phyloP scores from a whole-genome alignment of 2,329 filamentous ascomycete species.

The Colletotrichum sojae region DNA sequence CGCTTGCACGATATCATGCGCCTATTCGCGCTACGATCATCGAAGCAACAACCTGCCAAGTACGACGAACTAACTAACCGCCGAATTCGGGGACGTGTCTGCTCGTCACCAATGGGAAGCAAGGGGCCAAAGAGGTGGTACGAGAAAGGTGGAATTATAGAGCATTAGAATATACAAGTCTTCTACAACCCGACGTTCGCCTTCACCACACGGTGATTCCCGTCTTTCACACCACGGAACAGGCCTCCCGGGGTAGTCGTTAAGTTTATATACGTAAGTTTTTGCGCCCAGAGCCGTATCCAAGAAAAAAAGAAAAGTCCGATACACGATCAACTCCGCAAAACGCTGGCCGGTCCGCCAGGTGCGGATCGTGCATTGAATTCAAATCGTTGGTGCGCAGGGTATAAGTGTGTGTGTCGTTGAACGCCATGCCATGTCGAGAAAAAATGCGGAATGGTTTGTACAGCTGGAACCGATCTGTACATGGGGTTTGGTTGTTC shows the following conservation, averaged over 20 bases:
- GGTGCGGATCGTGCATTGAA: constrained; percentile 31
- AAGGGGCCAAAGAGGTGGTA: background rate
- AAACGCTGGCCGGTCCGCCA: constrained; percentile 21
- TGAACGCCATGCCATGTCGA: constrained; percentile 41
- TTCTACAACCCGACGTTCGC: constrained; percentile 39
- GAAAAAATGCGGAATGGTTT: constrained; percentile 37
- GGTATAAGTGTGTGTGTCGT: constrained; percentile 42
- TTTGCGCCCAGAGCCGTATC: constrained; percentile 37
- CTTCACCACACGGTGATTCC: constrained; percentile 38
- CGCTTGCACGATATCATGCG: too few species aligned
- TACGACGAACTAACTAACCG: too few species aligned
- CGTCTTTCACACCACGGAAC: constrained; percentile 37
- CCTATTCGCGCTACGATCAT: too few species aligned
- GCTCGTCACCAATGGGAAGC: too few species aligned
- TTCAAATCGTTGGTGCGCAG: constrained; percentile 40
- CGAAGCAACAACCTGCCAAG: too few species aligned
- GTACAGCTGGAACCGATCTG: constrained; percentile 40
- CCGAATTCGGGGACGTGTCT: too few species aligned
- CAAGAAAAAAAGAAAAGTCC: constrained; percentile 26
- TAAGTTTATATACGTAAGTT: constrained; percentile 36
- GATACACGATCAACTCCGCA: constrained; percentile 28
- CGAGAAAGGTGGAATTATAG: constrained; percentile 51
- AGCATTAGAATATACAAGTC: constrained; percentile 54
- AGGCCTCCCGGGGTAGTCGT: constrained; percentile 39
- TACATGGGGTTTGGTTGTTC: constrained; percentile 18